A percentile compares a stretch with the other conserved stretches of the same genome.
Conservation (phyloP, 2,329 filamentous ascomycete genomes). For the Pyricularia sp. region DNA sequence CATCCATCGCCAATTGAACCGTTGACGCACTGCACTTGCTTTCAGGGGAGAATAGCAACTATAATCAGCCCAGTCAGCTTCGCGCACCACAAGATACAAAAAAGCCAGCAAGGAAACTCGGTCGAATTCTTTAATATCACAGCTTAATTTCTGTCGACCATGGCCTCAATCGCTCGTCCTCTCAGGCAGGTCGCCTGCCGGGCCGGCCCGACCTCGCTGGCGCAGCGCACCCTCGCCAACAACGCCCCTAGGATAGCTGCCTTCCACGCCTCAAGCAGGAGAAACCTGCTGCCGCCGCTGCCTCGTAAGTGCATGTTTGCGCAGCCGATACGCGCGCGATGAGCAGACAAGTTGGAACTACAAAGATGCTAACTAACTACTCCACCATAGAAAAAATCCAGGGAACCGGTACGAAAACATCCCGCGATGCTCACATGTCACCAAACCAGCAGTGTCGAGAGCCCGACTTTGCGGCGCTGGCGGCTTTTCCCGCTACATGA, state of each 20-base stretch:
- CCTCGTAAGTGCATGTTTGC: conserved; percentile 55
- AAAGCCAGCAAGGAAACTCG: not conserved
- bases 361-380: not conserved
- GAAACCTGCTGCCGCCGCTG: conserved; percentile 65
- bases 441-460: not conserved
- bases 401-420: conserved; percentile 50
- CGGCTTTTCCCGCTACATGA: not conserved
- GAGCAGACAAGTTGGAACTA: no score
- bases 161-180: conserved; percentile 46
- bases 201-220: conserved; percentile 17
- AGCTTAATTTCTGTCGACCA: conserved; percentile 15
- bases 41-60: not conserved
- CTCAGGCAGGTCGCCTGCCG: conserved; percentile 37
- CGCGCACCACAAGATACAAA: not conserved
- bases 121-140: not conserved
- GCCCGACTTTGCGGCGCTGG: not conserved
- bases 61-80: not conserved
- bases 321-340: not conserved
- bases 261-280: conserved; percentile 74
- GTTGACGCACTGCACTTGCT: no score
- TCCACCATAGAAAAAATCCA: conserved; percentile 51
- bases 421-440: not conserved
- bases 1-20: not conserved
- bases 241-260: conserved; percentile 49
- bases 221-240: conserved; percentile 18